Base-by-base conservation (phyloP, 108 stramenopile species). In the Cyclotella baltica region DNA sequence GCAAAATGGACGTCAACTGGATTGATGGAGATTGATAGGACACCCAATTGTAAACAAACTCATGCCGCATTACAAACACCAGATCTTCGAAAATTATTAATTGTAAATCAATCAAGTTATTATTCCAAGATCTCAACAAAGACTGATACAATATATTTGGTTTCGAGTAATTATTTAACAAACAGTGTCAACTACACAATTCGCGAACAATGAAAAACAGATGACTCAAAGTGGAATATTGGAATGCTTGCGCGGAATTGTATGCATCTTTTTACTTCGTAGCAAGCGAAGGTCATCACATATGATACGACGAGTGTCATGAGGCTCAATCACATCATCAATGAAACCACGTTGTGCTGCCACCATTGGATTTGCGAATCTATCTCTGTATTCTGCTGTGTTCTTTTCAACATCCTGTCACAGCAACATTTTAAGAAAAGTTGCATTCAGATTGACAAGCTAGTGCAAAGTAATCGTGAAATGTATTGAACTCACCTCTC, bases 271-370 rank as follows among this genome's bases (percentile, higher is more conserved):
- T 90, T 99, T 99, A 31, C 69, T 93, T 30, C 87, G 81, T 20
- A 99, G 91, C 3, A 98, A 65, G 31, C 93, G 81, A 33, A 99
- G 84, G 81, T 99, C 98, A 55, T 98, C 92, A 86, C 97, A 98
- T 27, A 99, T 87, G 30, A 91, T 67, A 23, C 80, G 76, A 9
- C 99, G 86, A 11, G 99, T 99, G 40, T 87, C 83, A 47, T 88
- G 84, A 19, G 99, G 99, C 62, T 98, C 96, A 59, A 99, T 98
- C 59, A 99, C 83, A 76, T 98, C 98, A 79, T 99, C 99, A 31
- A 99, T 87, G 58, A 92, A 96, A 11, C 96, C 96, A 18, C 98
- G 85, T 68, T 96, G 93, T n/a, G 98, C 98, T 8, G 94, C 96
- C 16, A 96, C 93, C 93, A 98, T 86, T 20, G 98, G 97, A 80